Evolutionary conservation across 306 rosid species (phyloP), one percentile per base, ranked within the genome.

Genomic region (Datisca glomerata): DNA sequence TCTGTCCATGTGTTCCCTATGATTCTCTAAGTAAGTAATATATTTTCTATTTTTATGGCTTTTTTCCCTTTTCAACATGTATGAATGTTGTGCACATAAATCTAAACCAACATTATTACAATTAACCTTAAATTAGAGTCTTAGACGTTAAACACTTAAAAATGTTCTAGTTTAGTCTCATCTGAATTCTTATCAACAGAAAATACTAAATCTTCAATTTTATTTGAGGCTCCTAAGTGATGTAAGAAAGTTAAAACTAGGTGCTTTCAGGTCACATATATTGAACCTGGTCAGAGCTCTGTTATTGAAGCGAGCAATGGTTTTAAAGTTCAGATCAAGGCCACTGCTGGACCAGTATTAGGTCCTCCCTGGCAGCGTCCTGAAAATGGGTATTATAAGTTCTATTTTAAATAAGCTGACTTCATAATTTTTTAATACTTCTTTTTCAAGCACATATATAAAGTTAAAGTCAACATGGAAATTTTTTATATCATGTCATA

Each of bases 331-430:
- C 55, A 52, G 49, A 69, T 87, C 25, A 71, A 59, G 64, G 97
- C 94, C 41, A 87, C 94, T 10, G 82, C 79, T 18, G 97, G 94
- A 58, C 93, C 94, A 42, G 83, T 83, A 57, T 85, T 87, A 37
- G 94, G 97, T 69, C 94, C 94, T 65, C 94, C 94, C 27, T 83
- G 97, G 97, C 97, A 83, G 73, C 80, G 86, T 41, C 93, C 97
- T 20, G 93, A 87, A 56, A 87, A 87, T 24, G 94, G 97, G 97
- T 87, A 77, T 45, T 35, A n/a, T n/a, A n/a, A n/a, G n/a, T n/a
- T n/a, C n/a, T n/a, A n/a, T n/a, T n/a, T n/a, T n/a, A n/a, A n/a
- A n/a, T n/a, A n/a, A n/a, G n/a, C n/a, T n/a, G n/a, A n/a, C n/a
- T n/a, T n/a, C n/a, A n/a, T n/a, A n/a, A n/a, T n/a, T n/a, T n/a